These are phyloP conservation scores for Geotrichum siamense DNA, from an alignment of 1,139 yeast genomes.

Conservation along the genomic window DNA sequence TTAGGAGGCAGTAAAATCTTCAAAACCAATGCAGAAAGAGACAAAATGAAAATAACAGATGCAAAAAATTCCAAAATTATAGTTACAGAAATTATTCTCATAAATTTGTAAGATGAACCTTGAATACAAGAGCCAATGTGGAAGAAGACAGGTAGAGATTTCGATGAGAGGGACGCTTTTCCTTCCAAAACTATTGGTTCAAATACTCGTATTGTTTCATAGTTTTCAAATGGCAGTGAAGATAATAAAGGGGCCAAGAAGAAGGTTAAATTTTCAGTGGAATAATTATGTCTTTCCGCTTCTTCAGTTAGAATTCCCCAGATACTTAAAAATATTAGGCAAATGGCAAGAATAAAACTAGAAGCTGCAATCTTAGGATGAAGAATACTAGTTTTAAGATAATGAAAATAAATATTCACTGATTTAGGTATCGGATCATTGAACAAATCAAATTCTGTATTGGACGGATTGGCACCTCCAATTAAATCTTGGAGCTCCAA, in stretches of 20 bases:
- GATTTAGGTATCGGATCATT: constrained; percentile 9
- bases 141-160: constrained; percentile 3
- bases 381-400: constrained; percentile 9
- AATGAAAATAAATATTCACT: constrained; percentile 7
- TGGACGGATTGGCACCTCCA: not conserved
- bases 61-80: constrained; percentile 42
- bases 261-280: constrained; percentile 15
- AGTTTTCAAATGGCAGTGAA: constrained; percentile 8
- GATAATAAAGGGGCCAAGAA: constrained; percentile 13
- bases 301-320: constrained; percentile 14
- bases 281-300: constrained; percentile 10
- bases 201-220: constrained; percentile 8
- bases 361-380: constrained; percentile 17
- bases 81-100: constrained; percentile 15
- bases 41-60: constrained; percentile 38
- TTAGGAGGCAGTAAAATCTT: constrained; percentile 29
- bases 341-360: constrained; percentile 1
- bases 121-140: constrained; percentile 10
- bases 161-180: not conserved
- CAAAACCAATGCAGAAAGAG: constrained; percentile 36
- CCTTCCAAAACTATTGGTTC: constrained; percentile 18
- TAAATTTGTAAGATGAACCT: constrained; percentile 15
- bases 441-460: constrained; percentile 5
- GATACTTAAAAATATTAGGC: constrained; percentile 4
- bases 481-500: constrained; percentile 51